phyloP scores from a whole-genome alignment of 495 filamentous ascomycete species.

The Evernia prunastri region DNA sequence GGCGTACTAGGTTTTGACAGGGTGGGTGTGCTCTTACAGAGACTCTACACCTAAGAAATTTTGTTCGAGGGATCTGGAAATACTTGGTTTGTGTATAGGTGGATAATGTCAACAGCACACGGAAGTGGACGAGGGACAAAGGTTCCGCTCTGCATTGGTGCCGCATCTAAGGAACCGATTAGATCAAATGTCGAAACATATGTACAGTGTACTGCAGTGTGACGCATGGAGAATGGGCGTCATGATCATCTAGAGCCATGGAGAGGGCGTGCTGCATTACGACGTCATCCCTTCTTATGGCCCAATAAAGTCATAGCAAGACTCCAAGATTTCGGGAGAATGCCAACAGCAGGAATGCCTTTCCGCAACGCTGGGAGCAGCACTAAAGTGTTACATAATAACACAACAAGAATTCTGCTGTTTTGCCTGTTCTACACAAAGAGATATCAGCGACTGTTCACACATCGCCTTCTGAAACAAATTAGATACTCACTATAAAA shows the following conservation, averaged over 20 bases:
- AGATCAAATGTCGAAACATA: neutral
- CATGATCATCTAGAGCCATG: neutral
- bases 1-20: neutral
- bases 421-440: constrained; percentile 57
- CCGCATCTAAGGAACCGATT: neutral
- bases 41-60: neutral
- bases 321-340: neutral
- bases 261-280: neutral
- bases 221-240: neutral
- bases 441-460: constrained; percentile 4
- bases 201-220: neutral
- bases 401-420: constrained; percentile 94
- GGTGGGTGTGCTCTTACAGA: neutral
- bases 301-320: neutral
- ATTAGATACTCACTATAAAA: constrained; percentile 64
- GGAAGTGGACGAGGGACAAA: neutral
- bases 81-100: neutral
- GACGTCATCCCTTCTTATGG: neutral
- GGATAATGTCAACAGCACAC: neutral
- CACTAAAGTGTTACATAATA: constrained; percentile 53
- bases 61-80: neutral
- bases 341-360: neutral
- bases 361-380: neutral
- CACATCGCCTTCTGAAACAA: neutral
- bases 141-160: neutral